phyloP scores from a whole-genome alignment of 352 stramenopile genomes.

The Phytophthora palmivora region DNA sequence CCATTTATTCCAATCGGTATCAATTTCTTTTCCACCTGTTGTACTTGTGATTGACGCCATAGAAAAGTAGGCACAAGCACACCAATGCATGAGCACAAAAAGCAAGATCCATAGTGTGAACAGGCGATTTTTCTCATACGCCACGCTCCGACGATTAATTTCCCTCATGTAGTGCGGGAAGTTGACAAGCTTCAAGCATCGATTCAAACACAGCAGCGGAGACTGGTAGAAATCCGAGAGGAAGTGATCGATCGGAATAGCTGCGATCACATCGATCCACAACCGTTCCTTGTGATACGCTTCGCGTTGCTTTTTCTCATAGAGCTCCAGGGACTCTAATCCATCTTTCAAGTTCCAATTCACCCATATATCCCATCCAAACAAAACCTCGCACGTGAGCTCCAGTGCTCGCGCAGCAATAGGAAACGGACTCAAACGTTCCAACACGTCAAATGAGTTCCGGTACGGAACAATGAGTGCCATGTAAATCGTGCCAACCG shows the following conservation, averaged over 20 bases:
- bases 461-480: slow-evolving; percentile 48
- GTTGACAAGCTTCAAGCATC: slow-evolving; percentile 61
- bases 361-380: slow-evolving; percentile 65
- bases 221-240: slow-evolving; percentile 51
- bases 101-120: slow-evolving; percentile 50
- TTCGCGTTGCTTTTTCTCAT: slow-evolving; percentile 48
- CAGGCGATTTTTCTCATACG: slow-evolving; percentile 58
- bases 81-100: slow-evolving; percentile 62
- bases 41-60: slow-evolving; percentile 25
- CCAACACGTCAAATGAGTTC: slow-evolving; percentile 48
- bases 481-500: slow-evolving; percentile 50
- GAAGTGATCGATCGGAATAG: slow-evolving; percentile 66
- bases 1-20: slow-evolving; percentile 52
- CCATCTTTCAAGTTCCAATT: slow-evolving; percentile 65
- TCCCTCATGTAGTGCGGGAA: slow-evolving; percentile 61
- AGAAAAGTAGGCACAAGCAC: slow-evolving; percentile 52
- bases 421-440: slow-evolving; percentile 27
- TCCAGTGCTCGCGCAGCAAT: slow-evolving; percentile 41
- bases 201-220: slow-evolving; percentile 48
- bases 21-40: neutral
- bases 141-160: slow-evolving; percentile 56
- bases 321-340: slow-evolving; percentile 55
- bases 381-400: slow-evolving; percentile 51
- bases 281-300: slow-evolving; percentile 47
- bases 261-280: slow-evolving; percentile 49